phyloP scores from a whole-genome alignment of 768 basidiomycete species.

The Tulasnella calospora region DNA sequence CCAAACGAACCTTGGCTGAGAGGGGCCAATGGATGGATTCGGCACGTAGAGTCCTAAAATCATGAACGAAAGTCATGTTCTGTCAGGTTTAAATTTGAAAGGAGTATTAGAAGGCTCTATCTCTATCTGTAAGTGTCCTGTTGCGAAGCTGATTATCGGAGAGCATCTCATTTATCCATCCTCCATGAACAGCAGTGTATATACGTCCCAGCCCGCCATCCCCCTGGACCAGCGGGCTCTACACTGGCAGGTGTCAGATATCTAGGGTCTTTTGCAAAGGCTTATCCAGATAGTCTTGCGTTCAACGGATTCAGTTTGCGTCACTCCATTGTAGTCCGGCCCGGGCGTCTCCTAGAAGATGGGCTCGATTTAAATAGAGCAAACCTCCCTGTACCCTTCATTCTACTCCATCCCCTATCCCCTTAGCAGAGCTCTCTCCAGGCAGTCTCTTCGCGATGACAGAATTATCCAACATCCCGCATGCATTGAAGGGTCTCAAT shows the following conservation, averaged over 20 bases:
- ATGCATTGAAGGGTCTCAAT: neutral
- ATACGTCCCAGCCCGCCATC: too few species aligned
- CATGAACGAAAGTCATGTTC: neutral
- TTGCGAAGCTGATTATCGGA: too few species aligned
- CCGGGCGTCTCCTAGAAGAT: neutral
- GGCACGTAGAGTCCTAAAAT: neutral
- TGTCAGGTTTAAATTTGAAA: neutral
- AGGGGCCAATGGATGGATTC: neutral
- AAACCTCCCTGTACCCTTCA: neutral
- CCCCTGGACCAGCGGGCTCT: too few species aligned
- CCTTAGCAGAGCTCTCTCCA: neutral
- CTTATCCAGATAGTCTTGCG: too few species aligned
- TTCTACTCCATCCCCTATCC: neutral
- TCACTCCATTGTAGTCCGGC: neutral
- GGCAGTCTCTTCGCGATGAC: neutral
- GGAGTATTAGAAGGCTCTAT: neutral
- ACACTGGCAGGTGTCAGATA: too few species aligned
- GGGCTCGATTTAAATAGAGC: neutral
- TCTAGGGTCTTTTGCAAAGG: too few species aligned
- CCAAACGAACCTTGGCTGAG: neutral
- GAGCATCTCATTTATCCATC: too few species aligned
- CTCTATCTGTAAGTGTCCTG: too few species aligned
- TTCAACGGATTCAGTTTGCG: neutral
- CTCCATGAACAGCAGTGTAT: too few species aligned
- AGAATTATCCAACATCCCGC: neutral